Evolutionary conservation across 352 stramenopile genomes (phyloP).

Genomic region (Pythium myriotylum): DNA sequence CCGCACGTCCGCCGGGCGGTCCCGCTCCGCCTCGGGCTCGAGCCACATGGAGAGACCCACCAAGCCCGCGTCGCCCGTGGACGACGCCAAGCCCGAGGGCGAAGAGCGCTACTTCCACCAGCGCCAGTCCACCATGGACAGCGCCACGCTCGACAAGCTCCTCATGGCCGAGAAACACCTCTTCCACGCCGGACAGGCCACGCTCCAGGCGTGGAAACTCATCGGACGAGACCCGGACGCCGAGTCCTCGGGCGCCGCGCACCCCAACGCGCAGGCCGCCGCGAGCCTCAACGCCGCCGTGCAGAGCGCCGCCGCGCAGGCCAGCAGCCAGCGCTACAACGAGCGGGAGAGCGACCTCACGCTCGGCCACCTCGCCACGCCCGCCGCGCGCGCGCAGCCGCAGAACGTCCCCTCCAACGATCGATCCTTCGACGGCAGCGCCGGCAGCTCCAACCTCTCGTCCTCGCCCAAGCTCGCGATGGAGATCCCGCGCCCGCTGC

Average conservation of each 20-base stretch:
- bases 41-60: not conserved
- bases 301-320: conserved; percentile 20
- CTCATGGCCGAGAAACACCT: conserved; percentile 82
- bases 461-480: conserved; percentile 56
- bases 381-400: conserved; percentile 1
- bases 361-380: conserved; percentile 22
- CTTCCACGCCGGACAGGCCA: conserved; percentile 79
- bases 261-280: conserved; percentile 23
- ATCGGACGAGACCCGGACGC: conserved; percentile 45
- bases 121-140: conserved; percentile 82
- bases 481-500: conserved; percentile 41
- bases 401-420: conserved; percentile 5
- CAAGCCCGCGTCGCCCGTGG: not conserved
- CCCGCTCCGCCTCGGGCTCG: not conserved
- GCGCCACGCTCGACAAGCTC: conserved; percentile 78
- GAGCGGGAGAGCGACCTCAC: conserved; percentile 29
- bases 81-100: conserved; percentile 8
- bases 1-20: not conserved
- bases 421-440: conserved; percentile 17
- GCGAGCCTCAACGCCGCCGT: conserved; percentile 26
- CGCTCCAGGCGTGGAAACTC: conserved; percentile 80
- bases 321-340: conserved; percentile 12
- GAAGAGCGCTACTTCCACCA: conserved; percentile 64
- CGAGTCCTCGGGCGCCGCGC: conserved; percentile 1
- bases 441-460: conserved; percentile 24